A percentile compares a stretch with the other conserved stretches of the same genome.
Evolutionary conservation across 2,329 filamentous ascomycete species (phyloP).

Genomic region (Cordyceps fumosorosea): DNA sequence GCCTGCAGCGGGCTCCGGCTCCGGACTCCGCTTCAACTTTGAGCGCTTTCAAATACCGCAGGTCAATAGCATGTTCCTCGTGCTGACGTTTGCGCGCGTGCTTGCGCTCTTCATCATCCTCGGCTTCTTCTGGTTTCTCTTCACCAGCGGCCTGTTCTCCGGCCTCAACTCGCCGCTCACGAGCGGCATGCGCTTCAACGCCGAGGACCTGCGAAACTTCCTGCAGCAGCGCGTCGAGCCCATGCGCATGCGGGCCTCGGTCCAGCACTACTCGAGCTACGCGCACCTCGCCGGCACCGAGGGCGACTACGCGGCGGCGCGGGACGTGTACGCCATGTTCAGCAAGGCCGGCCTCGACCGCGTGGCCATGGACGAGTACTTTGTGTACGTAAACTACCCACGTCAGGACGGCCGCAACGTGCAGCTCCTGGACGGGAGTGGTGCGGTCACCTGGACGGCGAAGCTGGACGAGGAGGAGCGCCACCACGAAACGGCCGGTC

Average conservation of each 20-base stretch:
- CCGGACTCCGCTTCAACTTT: background rate
- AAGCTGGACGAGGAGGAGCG: constrained; percentile 71
- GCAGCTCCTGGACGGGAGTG: constrained; percentile 67
- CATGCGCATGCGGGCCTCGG: constrained; percentile 61
- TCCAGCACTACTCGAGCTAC: constrained; percentile 73
- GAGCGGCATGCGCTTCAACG: constrained; percentile 66
- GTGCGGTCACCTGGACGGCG: constrained; percentile 66
- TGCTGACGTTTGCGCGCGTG: constrained; percentile 64
- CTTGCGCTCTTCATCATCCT: constrained; percentile 70
- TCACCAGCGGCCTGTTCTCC: constrained; percentile 77
- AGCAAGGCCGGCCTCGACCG: constrained; percentile 64
- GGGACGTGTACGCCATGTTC: constrained; percentile 79
- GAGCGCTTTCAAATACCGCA: constrained; percentile 24
- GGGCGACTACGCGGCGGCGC: constrained; percentile 78
- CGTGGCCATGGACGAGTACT: constrained; percentile 69
- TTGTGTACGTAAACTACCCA: constrained; percentile 91
- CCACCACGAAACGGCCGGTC: constrained; percentile 53
- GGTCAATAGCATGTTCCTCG: constrained; percentile 35
- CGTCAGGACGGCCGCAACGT: constrained; percentile 69
- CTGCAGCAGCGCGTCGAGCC: constrained; percentile 68
- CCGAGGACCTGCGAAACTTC: constrained; percentile 71
- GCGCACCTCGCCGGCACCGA: constrained; percentile 93
- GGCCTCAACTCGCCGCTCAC: constrained; percentile 55
- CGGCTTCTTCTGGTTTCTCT: constrained; percentile 73
- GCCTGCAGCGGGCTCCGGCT: background rate